Evolutionary conservation across 78 protist genomes (phyloP), one percentile per base, ranked within the genome.

Genomic region (Emiliania huxleyi): DNA sequence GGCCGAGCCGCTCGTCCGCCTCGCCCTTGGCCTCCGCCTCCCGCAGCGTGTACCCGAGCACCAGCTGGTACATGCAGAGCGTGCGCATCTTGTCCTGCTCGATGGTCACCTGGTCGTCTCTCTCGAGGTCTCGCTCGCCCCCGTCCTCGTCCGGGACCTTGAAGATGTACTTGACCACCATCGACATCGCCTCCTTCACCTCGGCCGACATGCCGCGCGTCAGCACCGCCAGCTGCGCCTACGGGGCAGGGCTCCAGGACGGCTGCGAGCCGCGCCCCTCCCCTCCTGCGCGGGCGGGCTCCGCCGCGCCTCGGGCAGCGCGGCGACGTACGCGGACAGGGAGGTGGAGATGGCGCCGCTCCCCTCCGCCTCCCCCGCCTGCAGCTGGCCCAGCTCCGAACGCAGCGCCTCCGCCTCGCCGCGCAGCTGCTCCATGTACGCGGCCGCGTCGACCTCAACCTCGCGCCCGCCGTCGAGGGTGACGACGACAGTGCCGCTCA

Each of bases 41-140:
- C 15, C 89, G 33, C 56, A 81, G 35, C 25, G 25, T 40, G 55
- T 81, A 81, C 21, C 89, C 89, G 2, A 44, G 55, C 49, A 81
- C 56, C n/a, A 81, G 37, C 89, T 81, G 89, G n/a, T 44, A 81
- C 37, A 81, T 3, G 56, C 89, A 81, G 21, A 81, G 48, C 89
- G 19, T 33, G 29, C 3, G 48, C 49, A 81, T 0, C 56, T 2
- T 18, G 25, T 5, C 55, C 19, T 44, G 38, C 56, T 44, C 38
- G 33, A 81, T 21, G 2, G 37, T 44, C 35, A 81, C 38, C 26
- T 0, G 29, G 22, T 44, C 37, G 35, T 44, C 55, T 26, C 1
- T 2, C 29, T 37, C 25, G 15, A 43, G 21, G 44, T 1, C 3
- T 6, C 55, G 4, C 12, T 44, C 35, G 15, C 38, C 26, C 19